phyloP scores from a whole-genome alignment of 768 basidiomycete genomes.

The Kwoniella botswanensis region DNA sequence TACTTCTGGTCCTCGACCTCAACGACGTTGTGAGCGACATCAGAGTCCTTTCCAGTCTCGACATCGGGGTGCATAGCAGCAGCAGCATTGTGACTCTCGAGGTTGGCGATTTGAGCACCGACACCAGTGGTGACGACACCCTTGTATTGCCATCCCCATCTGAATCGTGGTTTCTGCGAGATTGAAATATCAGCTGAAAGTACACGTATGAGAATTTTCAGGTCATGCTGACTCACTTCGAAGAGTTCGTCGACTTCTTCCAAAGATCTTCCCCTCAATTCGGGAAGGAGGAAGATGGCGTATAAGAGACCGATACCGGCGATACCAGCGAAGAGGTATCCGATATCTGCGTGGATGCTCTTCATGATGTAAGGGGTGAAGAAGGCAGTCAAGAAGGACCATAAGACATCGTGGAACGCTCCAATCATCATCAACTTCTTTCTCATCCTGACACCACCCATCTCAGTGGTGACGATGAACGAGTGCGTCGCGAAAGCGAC shows the following conservation, averaged over 20 bases:
- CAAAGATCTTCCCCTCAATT: slow-evolving; percentile 35
- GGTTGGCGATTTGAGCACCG: slow-evolving; percentile 29
- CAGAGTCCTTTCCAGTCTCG: not conserved
- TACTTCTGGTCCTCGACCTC: not conserved
- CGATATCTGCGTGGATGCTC: slow-evolving; percentile 47
- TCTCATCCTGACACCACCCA: slow-evolving; percentile 38
- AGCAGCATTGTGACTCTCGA: slow-evolving; percentile 23
- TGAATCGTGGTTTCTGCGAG: slow-evolving; percentile 20
- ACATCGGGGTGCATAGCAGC: not conserved
- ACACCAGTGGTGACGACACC: slow-evolving; percentile 25
- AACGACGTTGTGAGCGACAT: slow-evolving; percentile 4
- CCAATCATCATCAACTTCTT: slow-evolving; percentile 36
- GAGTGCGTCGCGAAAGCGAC: slow-evolving; percentile 29
- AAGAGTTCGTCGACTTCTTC: slow-evolving; percentile 44
- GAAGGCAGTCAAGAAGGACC: slow-evolving; percentile 23
- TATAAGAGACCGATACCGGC: slow-evolving; percentile 46
- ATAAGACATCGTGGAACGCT: slow-evolving; percentile 21
- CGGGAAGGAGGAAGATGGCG: slow-evolving; percentile 41
- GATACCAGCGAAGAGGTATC: slow-evolving; percentile 50
- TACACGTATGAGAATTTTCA: not conserved
- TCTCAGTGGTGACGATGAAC: slow-evolving; percentile 29
- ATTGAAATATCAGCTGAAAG: not conserved
- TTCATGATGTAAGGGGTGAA: slow-evolving; percentile 31
- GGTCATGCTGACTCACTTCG: slow-evolving; percentile 14
- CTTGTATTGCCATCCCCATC: slow-evolving; percentile 43